Evolutionary conservation across 2,329 filamentous ascomycete genomes (phyloP), one percentile per base, ranked within the genome.

Genomic region (Fusarium pilosicola): DNA sequence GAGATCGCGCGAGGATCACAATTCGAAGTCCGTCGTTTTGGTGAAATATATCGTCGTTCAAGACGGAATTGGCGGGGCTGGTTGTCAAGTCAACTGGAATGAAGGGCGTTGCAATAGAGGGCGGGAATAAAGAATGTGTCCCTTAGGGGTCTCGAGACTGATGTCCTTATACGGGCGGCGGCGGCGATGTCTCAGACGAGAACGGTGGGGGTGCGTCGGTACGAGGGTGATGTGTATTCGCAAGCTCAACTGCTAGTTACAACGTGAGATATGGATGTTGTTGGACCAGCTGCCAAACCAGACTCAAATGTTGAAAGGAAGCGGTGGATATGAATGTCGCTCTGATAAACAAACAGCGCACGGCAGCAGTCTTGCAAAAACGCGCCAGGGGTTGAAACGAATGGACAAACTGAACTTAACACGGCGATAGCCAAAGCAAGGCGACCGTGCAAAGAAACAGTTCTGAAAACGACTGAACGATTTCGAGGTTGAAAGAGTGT

Each of bases 201-300:
- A 63, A 58, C 69, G 61, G 41, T 41, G 26, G 45, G 41, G 28
- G 54, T 44, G 57, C 36, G 55, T 62, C 49, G 58, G 45, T 66
- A 68, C 32, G 46, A 70, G 63, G 54, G 57, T 64, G 49, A 58
- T 59, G 55, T 59, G 44, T 65, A 69, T 52, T 38, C 57, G 56
- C 55, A 59, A 62, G 57, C 51, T 64, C 49, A 69, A 41, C 55
- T 68, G 66, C 45, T 59, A 57, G 64, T 61, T 61, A 65, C 61
- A 64, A 49, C 62, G 60, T 52, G 44, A 66, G 55, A 69, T 51
- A 64, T 56, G 64, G 59, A 41, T 58, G 38, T 57, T 70, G 72
- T 74, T 80, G 77, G 77, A 73, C 74, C 74, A 75, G 68, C 59
- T 79, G 76, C 76, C 77, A 77, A 76, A 68, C 64, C 71, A 57